Percentiles rank a stretch among this genome's conserved stretches.
phyloP scores from a whole-genome alignment of 78 protist genomes.

The Dictyostelium brefeldianum region DNA sequence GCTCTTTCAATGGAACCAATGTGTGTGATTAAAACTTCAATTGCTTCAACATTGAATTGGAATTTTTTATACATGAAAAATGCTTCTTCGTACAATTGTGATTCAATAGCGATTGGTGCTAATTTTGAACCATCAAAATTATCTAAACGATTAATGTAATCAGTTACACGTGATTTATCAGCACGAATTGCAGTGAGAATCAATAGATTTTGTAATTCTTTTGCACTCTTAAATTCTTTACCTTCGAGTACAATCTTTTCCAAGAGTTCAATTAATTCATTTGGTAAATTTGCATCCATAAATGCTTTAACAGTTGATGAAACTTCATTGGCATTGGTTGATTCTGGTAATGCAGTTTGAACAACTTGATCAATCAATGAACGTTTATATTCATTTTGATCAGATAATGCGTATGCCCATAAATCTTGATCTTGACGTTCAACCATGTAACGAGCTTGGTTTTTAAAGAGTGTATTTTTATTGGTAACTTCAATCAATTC shows the following conservation, averaged over 20 bases:
- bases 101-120: conserved; percentile 95
- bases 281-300: conserved; percentile 98
- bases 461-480: conserved; percentile 96
- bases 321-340: conserved; percentile 96
- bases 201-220: conserved; percentile 98
- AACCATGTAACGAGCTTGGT: conserved; percentile 98
- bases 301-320: conserved; percentile 98
- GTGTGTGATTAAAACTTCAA: conserved; percentile 96
- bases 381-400: conserved; percentile 91
- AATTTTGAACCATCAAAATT: conserved; percentile 98
- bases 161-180: conserved; percentile 94
- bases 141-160: conserved; percentile 97
- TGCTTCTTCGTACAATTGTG: conserved; percentile 98
- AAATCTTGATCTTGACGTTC: conserved; percentile 97
- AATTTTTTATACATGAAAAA: conserved; percentile 98
- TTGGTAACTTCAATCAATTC: conserved; percentile 98
- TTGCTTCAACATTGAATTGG: conserved; percentile 93
- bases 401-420: conserved; percentile 97
- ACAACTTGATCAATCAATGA: conserved; percentile 96
- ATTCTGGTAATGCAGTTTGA: conserved; percentile 98
- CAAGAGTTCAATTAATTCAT: conserved; percentile 99
- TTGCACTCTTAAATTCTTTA: conserved; percentile 94
- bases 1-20: conserved; percentile 95
- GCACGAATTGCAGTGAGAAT: conserved; percentile 99
- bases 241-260: conserved; percentile 98